Evolutionary conservation across 345 rosid genomes (phyloP), one percentile per base, ranked within the genome.

Genomic region (Moricandia moricandioides): DNA sequence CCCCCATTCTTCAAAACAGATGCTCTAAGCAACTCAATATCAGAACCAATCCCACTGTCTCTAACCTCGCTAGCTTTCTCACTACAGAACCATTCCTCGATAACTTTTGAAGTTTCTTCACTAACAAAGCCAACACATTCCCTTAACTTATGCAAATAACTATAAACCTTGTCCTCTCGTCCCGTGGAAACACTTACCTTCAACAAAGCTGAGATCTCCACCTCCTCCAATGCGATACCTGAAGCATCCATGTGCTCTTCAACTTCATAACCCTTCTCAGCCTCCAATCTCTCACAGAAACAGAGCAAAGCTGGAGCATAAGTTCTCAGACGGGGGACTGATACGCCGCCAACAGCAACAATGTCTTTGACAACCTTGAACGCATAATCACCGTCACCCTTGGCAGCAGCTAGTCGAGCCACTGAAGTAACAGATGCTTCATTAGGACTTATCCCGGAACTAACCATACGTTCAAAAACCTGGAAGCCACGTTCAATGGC

Each of bases 91-190:
- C 96, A 91, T 60, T 71, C 84, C 84, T 84, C 85, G 16, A 94
- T 79, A 18, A 79, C 39, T 71, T 69, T 79, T 4, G 82, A 85
- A 0, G 95, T 90, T 66, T 80, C 93, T 67, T 85, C 87, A 49
- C 82, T 78, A 62, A 88, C 95, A 16, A 81, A 81, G 72, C 90
- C 82, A 33, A 89, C 86, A 16, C 59, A 62, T 62, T 79, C 84
- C 76, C 96, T 84, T 85, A 91, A 67, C 62, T 87, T 89, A 45
- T 94, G 97, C 81, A 94, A 75, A 80, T 91, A 91, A 60, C 57
- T 71, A 73, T 91, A 94, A 77, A 89, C 97, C 77, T 79, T 85
- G 34, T 74, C 84, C 69, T 60, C 83, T 62, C 75, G 81, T 0
- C 89, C 88, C 1, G 82, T 83, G 75, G 69, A 86, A 5, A 76